phyloP scores from a whole-genome alignment of 2,329 filamentous ascomycete genomes.

The Pseudocercospora eumusae region DNA sequence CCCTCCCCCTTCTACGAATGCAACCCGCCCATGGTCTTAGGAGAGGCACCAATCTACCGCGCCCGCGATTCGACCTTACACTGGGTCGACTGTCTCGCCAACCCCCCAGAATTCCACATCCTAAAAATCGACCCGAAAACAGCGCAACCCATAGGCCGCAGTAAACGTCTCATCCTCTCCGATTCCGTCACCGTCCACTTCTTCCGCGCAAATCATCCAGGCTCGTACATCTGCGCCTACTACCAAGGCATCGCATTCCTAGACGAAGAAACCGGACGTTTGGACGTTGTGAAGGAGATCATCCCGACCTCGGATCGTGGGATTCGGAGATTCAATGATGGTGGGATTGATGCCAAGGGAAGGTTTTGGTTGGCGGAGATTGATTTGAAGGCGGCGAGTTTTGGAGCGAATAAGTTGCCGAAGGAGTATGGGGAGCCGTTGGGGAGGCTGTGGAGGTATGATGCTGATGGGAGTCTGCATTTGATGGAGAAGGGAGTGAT shows the following conservation, averaged over 20 bases:
- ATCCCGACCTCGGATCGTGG: neutral
- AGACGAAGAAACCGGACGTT: slow-evolving; percentile 3
- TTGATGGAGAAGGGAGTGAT: slow-evolving; percentile 11
- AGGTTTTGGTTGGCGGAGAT: slow-evolving; percentile 13
- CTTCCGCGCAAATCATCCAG: slow-evolving; percentile 10
- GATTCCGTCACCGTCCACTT: slow-evolving; percentile 14
- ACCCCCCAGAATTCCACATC: slow-evolving; percentile 11
- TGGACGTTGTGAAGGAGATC: slow-evolving; percentile 12
- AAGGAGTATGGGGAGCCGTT: slow-evolving; percentile 13
- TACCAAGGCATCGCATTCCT: slow-evolving; percentile 15
- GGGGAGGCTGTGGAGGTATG: slow-evolving; percentile 14
- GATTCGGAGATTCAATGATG: slow-evolving; percentile 14
- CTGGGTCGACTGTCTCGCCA: slow-evolving; percentile 12
- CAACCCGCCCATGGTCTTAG: slow-evolving; percentile 9
- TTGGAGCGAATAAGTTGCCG: slow-evolving; percentile 8
- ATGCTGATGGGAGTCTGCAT: slow-evolving; percentile 14
- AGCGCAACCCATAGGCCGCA: neutral
- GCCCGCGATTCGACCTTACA: slow-evolving; percentile 7
- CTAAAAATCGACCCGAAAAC: slow-evolving; percentile 2
- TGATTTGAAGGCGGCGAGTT: slow-evolving; percentile 9
- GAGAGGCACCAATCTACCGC: slow-evolving; percentile 13
- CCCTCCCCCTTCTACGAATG: slow-evolving; percentile 10
- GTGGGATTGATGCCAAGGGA: slow-evolving; percentile 11
- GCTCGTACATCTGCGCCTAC: slow-evolving; percentile 12
- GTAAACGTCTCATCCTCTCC: neutral